Percentiles rank a stretch among this genome's conserved stretches.
phyloP scores from a whole-genome alignment of 2,329 filamentous ascomycete genomes.

The Dissoconium aciculare region DNA sequence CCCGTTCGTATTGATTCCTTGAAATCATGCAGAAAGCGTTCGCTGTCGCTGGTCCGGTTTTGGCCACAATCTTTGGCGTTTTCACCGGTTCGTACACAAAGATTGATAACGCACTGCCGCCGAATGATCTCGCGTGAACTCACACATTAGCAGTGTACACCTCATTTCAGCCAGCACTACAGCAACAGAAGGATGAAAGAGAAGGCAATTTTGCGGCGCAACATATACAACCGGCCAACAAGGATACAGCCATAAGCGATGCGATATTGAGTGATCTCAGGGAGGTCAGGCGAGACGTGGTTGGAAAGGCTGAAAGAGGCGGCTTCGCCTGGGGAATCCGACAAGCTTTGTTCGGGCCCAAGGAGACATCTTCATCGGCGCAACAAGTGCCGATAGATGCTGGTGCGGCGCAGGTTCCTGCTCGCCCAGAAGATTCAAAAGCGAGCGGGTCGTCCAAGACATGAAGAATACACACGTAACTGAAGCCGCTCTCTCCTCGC shows the following conservation, averaged over 20 bases:
- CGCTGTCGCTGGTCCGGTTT: background rate
- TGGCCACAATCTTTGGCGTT: conserved; percentile 11
- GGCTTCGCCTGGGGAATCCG: conserved; percentile 19
- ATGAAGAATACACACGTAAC: conserved; percentile 2
- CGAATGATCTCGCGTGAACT: conserved; percentile 2
- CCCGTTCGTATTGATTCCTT: too few relatives aligned
- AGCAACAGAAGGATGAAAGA: conserved; percentile 15
- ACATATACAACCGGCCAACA: conserved; percentile 10
- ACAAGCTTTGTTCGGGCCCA: conserved; percentile 9
- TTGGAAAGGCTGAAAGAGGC: conserved; percentile 4
- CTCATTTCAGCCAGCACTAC: conserved; percentile 19
- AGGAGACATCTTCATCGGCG: background rate
- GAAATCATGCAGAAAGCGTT: too few relatives aligned
- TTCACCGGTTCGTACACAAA: conserved; percentile 9
- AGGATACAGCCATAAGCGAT: conserved; percentile 11
- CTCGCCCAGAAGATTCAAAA: too few relatives aligned
- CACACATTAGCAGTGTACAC: conserved; percentile 13
- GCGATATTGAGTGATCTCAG: conserved; percentile 16
- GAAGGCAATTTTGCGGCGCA: conserved; percentile 13
- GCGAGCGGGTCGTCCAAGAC: conserved; percentile 1
- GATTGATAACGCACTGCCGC: background rate
- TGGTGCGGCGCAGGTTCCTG: too few relatives aligned
- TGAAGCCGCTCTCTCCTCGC: conserved; percentile 2
- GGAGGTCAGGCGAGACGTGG: conserved; percentile 14
- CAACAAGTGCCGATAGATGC: conserved; percentile 1